A percentile compares a stretch with the other conserved stretches of the same genome.
Conservation (phyloP, 2,329 filamentous ascomycete species). For the Raffaelea deltoideospora region DNA sequence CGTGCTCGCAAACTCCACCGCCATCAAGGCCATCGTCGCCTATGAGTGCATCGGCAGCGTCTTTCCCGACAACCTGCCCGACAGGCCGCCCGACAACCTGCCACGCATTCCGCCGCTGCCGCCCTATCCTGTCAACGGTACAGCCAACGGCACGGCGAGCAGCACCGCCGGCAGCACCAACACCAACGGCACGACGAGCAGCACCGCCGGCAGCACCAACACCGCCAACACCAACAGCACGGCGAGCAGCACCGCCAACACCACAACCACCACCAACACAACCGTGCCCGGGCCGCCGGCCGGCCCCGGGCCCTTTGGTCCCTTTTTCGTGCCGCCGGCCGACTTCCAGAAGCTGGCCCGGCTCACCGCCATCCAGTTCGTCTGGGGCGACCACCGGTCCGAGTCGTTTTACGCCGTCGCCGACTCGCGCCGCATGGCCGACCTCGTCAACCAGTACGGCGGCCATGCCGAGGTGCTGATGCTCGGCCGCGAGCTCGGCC, state of each 20-base stretch:
- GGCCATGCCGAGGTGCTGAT: conserved; percentile 13
- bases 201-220: too few relatives aligned
- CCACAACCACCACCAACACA: too few relatives aligned
- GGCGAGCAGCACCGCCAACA: too few relatives aligned
- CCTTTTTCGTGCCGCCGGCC: conserved; percentile 11
- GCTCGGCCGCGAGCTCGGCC: conserved; percentile 11
- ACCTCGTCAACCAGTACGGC: conserved; percentile 12
- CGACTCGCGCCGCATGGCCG: conserved; percentile 10
- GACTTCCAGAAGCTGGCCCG: conserved; percentile 14
- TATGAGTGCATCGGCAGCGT: conserved; percentile 15
- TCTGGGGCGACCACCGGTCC: conserved; percentile 13
- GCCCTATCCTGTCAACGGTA: too few relatives aligned
- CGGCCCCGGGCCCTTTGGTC: conserved; percentile 9
- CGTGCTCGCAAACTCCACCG: conserved; percentile 18
- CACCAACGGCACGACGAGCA: too few relatives aligned
- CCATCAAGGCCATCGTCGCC: conserved; percentile 20
- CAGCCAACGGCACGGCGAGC: too few relatives aligned
- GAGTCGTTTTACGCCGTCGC: conserved; percentile 1
- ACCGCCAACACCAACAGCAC: too few relatives aligned
- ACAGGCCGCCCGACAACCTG: too few relatives aligned
- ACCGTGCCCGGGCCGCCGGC: not conserved
- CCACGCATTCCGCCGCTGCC: too few relatives aligned
- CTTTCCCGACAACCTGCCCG: conserved; percentile 13
- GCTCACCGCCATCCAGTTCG: conserved; percentile 12
- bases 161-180: too few relatives aligned